A percentile compares a stretch with the other conserved stretches of the same genome.
These are phyloP conservation scores for Miscanthus lutarioriparius DNA, from an alignment of 176 grass and related monocot species.

Conservation along the genomic window DNA sequence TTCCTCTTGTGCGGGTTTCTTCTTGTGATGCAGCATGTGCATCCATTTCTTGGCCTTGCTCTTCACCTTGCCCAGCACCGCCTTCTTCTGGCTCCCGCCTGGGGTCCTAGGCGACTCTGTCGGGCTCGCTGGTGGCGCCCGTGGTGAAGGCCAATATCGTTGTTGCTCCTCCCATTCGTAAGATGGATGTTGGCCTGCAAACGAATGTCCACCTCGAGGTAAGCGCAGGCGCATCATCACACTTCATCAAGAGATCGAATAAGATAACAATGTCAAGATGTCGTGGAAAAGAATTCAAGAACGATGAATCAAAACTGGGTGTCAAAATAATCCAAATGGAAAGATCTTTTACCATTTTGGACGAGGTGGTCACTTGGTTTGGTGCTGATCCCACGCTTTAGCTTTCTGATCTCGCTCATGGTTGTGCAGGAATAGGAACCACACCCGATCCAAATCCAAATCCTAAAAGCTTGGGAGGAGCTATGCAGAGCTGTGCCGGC, in stretches of 20 bases:
- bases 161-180: constrained; percentile 61
- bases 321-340: not conserved
- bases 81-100: constrained; percentile 55
- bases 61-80: constrained; percentile 63
- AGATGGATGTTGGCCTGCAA: constrained; percentile 44
- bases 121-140: constrained; percentile 48
- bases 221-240: not conserved
- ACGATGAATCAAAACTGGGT: not conserved
- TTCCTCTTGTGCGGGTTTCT: constrained; percentile 50
- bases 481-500: constrained; percentile 9
- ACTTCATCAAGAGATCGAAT: not conserved
- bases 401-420: constrained; percentile 40
- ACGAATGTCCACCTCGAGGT: not conserved
- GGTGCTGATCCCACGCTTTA: constrained; percentile 46
- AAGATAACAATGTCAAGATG: not conserved
- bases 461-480: constrained; percentile 39
- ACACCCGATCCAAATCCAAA: not conserved
- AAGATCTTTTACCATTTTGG: constrained; percentile 29
- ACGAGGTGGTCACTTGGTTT: constrained; percentile 24
- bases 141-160: constrained; percentile 44
- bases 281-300: not conserved
- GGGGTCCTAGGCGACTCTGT: constrained; percentile 42
- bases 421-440: not conserved
- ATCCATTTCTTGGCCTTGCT: constrained; percentile 81
- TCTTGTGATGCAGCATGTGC: constrained; percentile 64